These are phyloP conservation scores for Aspergillus carlsbadensis DNA, from an alignment of 495 filamentous ascomycete species.

Conservation along the genomic window DNA sequence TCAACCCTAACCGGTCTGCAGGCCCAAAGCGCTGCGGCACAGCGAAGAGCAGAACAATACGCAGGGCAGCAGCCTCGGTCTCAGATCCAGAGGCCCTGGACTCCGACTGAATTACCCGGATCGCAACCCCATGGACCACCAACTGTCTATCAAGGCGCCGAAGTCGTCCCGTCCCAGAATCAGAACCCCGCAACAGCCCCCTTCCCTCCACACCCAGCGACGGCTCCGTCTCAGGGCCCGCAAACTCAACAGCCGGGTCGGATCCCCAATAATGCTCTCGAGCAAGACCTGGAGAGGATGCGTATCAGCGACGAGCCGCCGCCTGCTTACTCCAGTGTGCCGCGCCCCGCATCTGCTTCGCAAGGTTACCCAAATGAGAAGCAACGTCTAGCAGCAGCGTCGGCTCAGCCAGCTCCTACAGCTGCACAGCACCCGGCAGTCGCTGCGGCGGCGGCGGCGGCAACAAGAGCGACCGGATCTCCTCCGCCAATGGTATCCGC, in stretches of 20 bases:
- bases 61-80: constrained; percentile 47
- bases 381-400: constrained; percentile 39
- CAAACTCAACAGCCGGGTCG: constrained; percentile 27
- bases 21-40: constrained; percentile 78
- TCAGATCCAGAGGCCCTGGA: constrained; percentile 77
- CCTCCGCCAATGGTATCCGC: constrained; percentile 41
- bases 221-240: constrained; percentile 21
- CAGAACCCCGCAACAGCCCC: constrained; percentile 25
- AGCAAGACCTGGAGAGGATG: constrained; percentile 87
- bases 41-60: constrained; percentile 75
- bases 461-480: constrained; percentile 26
- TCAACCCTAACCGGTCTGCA: constrained; percentile 77
- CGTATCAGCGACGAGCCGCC: constrained; percentile 81
- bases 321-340: constrained; percentile 85
- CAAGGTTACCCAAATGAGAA: constrained; percentile 82
- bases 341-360: constrained; percentile 43
- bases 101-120: constrained; percentile 88
- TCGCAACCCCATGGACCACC: constrained; percentile 89
- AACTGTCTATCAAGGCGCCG: constrained; percentile 85
- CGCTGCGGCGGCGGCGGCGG: constrained; percentile 26
- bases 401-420: constrained; percentile 21
- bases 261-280: constrained; percentile 61
- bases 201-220: constrained; percentile 33
- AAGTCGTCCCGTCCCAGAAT: constrained; percentile 45
- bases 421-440: constrained; percentile 27